A percentile compares a stretch with the other conserved stretches of the same genome.
Evolutionary conservation across 2,329 filamentous ascomycete species (phyloP).

Genomic region (Paecilomyces variotii): DNA sequence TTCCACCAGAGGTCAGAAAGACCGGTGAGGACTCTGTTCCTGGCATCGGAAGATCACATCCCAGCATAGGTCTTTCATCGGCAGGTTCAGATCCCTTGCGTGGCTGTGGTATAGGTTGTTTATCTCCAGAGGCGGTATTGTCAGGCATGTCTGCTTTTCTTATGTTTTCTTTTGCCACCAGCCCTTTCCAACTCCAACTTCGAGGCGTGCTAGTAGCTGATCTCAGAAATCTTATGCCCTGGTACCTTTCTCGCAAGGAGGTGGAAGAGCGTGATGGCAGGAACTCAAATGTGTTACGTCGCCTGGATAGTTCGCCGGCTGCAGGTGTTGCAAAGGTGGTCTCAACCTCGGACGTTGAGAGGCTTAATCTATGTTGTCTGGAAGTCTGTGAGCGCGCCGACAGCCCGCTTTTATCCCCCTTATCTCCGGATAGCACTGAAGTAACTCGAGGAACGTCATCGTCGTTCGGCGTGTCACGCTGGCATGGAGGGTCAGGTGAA

Average conservation of each 20-base stretch:
- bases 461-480: background rate
- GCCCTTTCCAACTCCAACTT: slow-evolving; percentile 51
- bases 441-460: background rate
- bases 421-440: background rate
- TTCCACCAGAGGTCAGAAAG: background rate
- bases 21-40: background rate
- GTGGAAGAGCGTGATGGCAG: slow-evolving; percentile 17
- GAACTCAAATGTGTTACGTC: slow-evolving; percentile 23
- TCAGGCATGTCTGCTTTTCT: slow-evolving; percentile 39
- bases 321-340: slow-evolving; percentile 31
- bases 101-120: background rate
- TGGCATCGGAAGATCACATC: background rate
- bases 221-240: slow-evolving; percentile 35
- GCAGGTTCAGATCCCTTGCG: background rate
- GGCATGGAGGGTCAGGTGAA: background rate
- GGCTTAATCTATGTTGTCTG: background rate
- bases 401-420: background rate
- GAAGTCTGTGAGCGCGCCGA: background rate
- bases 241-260: slow-evolving; percentile 27
- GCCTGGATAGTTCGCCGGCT: slow-evolving; percentile 19
- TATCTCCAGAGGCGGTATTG: slow-evolving; percentile 29
- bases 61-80: background rate
- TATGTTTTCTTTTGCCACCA: slow-evolving; percentile 34
- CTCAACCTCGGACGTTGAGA: slow-evolving; percentile 27
- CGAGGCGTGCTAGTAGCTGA: slow-evolving; percentile 50